Base-by-base conservation (phyloP, 176 grass and related monocot genomes). In the Chrysopogon serrulatus region DNA sequence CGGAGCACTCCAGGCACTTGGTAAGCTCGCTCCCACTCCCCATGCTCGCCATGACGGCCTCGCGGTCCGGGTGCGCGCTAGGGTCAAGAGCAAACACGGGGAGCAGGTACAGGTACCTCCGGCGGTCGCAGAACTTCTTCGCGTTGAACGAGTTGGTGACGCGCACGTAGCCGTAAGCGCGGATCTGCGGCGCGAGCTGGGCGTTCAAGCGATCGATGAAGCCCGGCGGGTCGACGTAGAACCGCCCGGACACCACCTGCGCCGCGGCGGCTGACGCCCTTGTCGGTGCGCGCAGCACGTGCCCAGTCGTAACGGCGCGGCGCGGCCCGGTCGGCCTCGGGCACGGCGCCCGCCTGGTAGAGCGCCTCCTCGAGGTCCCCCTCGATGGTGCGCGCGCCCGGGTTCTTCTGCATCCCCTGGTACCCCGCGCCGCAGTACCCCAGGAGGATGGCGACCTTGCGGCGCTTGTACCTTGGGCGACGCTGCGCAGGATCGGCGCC, bases 331-430 rank as follows among this genome's bases (percentile, higher is more conserved):
- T 98, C 96, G 7, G 77, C 83, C 14, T 84, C 91, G 11, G 91
- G 89, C 41, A 95, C 91, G 30, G 88, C 96, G 49, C 87, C 91
- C 40, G 96, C 91, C 62, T 69, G 89, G 77, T 89, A 95, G 62
- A 98, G 91, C 47, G 93, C 96, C 87, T 98, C 96, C 87, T 98
- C 93, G 54, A 98, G 81, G 81, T 98, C 93, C 24, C 96, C 93
- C 76, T 98, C 93, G 73, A 98, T 98, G 80, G 93, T 98, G 77
- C 88, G 91, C 17, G 96, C 96, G 36, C 96, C 91, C 3, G 93
- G 96, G 14, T 95, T 98, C 91, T 98, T 98, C 85, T 98, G 96
- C 96, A 98, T 98, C 21, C 96, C 96, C 78, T 98, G 96, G 71
- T 98, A 98, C 2, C 96, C 93, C 5, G 93, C 85, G 24, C 96